phyloP scores from a whole-genome alignment of 78 protist genomes.

The Dictyostelium citrinum region DNA sequence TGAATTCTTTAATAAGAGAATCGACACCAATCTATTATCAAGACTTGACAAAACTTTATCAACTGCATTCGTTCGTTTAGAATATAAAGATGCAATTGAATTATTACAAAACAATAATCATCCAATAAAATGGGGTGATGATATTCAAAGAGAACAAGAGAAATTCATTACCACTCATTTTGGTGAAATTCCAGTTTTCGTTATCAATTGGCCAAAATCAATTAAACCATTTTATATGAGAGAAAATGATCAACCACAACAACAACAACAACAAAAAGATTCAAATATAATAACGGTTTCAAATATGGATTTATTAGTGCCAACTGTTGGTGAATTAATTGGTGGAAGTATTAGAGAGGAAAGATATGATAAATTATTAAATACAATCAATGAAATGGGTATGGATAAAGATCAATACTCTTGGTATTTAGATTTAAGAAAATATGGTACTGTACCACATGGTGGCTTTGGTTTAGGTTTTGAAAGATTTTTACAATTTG shows the following conservation, averaged over 20 bases:
- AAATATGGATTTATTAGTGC: conserved; percentile 90
- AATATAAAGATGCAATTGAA: conserved; percentile 87
- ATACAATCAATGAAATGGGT: neutral
- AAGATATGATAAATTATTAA: conserved; percentile 34
- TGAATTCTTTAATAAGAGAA: conserved; percentile 47
- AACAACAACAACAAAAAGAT: conserved; percentile 17
- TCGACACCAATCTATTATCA: conserved; percentile 10
- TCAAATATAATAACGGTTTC: conserved; percentile 71
- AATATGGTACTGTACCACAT: conserved; percentile 91
- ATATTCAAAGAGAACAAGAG: conserved; percentile 91
- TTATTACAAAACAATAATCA: conserved; percentile 22
- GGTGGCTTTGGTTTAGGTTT: conserved; percentile 94
- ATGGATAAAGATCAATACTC: conserved; percentile 28
- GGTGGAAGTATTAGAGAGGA: conserved; percentile 94
- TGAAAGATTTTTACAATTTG: conserved; percentile 87
- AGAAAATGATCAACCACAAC: neutral
- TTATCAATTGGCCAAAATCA: conserved; percentile 77
- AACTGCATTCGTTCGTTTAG: conserved; percentile 35
- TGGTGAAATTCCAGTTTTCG: conserved; percentile 76
- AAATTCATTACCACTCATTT: conserved; percentile 46
- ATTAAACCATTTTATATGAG: conserved; percentile 92
- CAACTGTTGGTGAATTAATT: conserved; percentile 92
- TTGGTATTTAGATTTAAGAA: conserved; percentile 89
- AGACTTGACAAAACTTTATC: conserved; percentile 27
- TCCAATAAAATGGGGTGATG: conserved; percentile 78